Conservation (phyloP, 2,329 filamentous ascomycete genomes). For the Cercospora canescens region DNA sequence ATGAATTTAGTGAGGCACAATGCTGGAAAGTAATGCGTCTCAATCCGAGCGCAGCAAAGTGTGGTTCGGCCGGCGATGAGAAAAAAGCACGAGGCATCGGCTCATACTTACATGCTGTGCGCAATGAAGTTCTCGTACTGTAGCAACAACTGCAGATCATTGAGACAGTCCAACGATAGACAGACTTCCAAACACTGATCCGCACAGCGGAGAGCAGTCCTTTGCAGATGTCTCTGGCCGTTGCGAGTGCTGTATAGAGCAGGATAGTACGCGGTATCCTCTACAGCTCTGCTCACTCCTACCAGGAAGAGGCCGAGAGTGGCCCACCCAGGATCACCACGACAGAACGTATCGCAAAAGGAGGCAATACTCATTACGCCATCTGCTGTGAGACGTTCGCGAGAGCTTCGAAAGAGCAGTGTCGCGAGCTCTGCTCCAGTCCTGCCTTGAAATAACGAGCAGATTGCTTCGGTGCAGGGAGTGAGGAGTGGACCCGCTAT, state of each 20-base stretch:
- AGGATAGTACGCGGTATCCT: slow-evolving; percentile 35
- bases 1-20: no score
- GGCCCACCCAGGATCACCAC: slow-evolving; percentile 39
- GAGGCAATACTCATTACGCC: neutral
- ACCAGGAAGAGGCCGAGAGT: slow-evolving; percentile 43
- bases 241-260: slow-evolving; percentile 30
- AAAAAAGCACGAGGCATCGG: neutral
- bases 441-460: slow-evolving; percentile 13
- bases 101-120: slow-evolving; percentile 36
- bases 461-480: slow-evolving; percentile 27
- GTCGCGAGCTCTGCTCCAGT: slow-evolving; percentile 1
- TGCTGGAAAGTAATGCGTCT: no score
- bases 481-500: slow-evolving; percentile 28
- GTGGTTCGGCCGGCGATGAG: neutral
- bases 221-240: slow-evolving; percentile 34
- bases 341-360: slow-evolving; percentile 7
- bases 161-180: slow-evolving; percentile 39
- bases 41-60: neutral
- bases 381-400: slow-evolving; percentile 4
- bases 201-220: slow-evolving; percentile 23
- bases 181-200: slow-evolving; percentile 40
- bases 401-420: slow-evolving; percentile 9
- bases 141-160: slow-evolving; percentile 47
- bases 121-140: slow-evolving; percentile 52
- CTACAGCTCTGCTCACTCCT: slow-evolving; percentile 40